Evolutionary conservation across 345 rosid genomes (phyloP).

Genomic region (Erodium maritimum): DNA sequence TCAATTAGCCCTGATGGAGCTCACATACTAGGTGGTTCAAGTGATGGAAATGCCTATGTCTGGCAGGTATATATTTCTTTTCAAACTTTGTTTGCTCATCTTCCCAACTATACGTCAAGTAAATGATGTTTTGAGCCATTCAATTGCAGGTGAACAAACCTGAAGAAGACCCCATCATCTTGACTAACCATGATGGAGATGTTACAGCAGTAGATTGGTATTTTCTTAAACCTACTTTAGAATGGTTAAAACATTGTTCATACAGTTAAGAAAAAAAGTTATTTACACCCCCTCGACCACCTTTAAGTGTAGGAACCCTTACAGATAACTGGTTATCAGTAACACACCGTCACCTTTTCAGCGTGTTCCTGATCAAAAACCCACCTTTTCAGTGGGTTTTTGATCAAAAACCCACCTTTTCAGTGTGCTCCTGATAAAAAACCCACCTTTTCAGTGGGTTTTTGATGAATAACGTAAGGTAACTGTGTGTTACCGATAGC

Average conservation of each 20-base stretch:
- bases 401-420: no score
- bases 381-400: no score
- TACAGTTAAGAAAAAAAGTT: no score
- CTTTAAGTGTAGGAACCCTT: no score
- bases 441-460: no score
- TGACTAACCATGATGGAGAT: constrained; percentile 66
- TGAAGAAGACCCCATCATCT: constrained; percentile 38
- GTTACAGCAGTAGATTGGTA: constrained; percentile 95
- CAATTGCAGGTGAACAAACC: constrained; percentile 61
- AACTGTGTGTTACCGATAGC: no score
- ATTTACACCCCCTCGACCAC: no score
- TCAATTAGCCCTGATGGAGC: constrained; percentile 82
- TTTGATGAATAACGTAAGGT: no score
- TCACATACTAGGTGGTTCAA: constrained; percentile 74
- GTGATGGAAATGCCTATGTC: constrained; percentile 69
- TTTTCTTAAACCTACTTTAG: neutral
- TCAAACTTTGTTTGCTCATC: neutral
- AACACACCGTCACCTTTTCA: no score
- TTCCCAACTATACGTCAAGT: neutral
- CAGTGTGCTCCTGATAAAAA: no score
- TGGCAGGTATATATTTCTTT: constrained; percentile 60
- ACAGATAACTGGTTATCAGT: no score
- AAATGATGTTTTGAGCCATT: constrained; percentile 6
- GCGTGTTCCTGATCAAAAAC: no score
- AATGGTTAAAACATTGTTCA: neutral